Conservation (phyloP, 2,329 filamentous ascomycete genomes). For the Plenodomus biglobosus region DNA sequence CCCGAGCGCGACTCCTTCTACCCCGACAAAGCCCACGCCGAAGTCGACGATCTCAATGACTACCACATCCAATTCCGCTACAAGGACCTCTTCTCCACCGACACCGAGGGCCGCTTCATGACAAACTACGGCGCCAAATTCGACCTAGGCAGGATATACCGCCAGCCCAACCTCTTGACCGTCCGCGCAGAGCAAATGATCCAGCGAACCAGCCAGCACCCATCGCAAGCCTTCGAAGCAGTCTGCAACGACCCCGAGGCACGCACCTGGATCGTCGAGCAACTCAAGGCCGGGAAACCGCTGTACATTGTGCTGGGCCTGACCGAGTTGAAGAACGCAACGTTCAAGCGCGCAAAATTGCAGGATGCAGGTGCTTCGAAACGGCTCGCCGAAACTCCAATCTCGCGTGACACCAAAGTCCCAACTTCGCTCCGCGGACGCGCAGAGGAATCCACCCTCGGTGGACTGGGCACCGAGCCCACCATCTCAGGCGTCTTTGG, state of each 20-base stretch:
- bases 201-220: slow-evolving; percentile 35
- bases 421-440: slow-evolving; percentile 32
- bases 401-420: slow-evolving; percentile 39
- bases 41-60: slow-evolving; percentile 43
- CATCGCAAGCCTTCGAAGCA: slow-evolving; percentile 32
- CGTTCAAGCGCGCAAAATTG: slow-evolving; percentile 42
- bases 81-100: slow-evolving; percentile 43
- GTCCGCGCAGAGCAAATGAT: slow-evolving; percentile 45
- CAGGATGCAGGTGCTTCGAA: slow-evolving; percentile 41
- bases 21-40: slow-evolving; percentile 34
- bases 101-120: slow-evolving; percentile 42
- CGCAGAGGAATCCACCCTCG: slow-evolving; percentile 26
- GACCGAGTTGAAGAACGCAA: slow-evolving; percentile 44
- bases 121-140: slow-evolving; percentile 45
- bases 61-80: slow-evolving; percentile 45
- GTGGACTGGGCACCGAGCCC: slow-evolving; percentile 33
- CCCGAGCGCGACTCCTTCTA: slow-evolving; percentile 43
- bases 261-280: slow-evolving; percentile 34
- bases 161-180: slow-evolving; percentile 42
- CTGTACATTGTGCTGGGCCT: slow-evolving; percentile 41
- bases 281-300: slow-evolving; percentile 31
- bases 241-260: slow-evolving; percentile 40
- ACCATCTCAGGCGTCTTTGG: slow-evolving; percentile 42
- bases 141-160: slow-evolving; percentile 41
- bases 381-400: slow-evolving; percentile 35